Conservation (phyloP, 768 basidiomycete species). For the Trichaptum fuscoviolaceum region DNA sequence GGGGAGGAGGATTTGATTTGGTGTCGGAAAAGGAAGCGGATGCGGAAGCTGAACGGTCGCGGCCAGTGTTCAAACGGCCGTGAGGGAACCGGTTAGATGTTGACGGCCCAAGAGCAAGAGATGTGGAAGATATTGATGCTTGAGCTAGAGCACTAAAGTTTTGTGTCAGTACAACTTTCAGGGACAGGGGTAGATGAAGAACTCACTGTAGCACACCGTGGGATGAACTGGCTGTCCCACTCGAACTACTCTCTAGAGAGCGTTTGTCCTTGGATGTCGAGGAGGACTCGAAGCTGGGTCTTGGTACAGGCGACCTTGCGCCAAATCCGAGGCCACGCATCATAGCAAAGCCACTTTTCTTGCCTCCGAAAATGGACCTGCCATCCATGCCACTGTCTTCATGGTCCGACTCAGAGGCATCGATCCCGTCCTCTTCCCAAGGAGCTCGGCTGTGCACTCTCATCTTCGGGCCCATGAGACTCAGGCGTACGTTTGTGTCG, state of each 20-base stretch:
- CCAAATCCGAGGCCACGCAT: slow-evolving; percentile 43
- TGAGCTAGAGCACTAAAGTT: slow-evolving; percentile 49
- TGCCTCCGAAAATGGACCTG: slow-evolving; percentile 23
- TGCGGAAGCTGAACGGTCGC: slow-evolving; percentile 22
- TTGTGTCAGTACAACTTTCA: slow-evolving; percentile 8
- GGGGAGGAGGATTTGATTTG: slow-evolving; percentile 23
- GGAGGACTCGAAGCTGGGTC: slow-evolving; percentile 65
- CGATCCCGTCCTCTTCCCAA: slow-evolving; percentile 64
- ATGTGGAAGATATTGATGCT: slow-evolving; percentile 53
- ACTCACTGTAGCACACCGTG: slow-evolving; percentile 59
- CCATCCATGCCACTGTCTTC: slow-evolving; percentile 29
- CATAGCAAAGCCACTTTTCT: slow-evolving; percentile 30
- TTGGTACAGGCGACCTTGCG: slow-evolving; percentile 35
- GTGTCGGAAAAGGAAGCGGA: slow-evolving; percentile 24
- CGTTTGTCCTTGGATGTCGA: slow-evolving; percentile 47
- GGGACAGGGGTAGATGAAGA: slow-evolving; percentile 7
- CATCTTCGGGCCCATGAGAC: slow-evolving; percentile 78
- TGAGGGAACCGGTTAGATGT: slow-evolving; percentile 31
- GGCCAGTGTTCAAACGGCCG: slow-evolving; percentile 31
- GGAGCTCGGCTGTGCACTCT: slow-evolving; percentile 77
- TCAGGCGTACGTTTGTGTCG: slow-evolving; percentile 49
- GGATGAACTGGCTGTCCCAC: slow-evolving; percentile 39
- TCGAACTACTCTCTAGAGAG: slow-evolving; percentile 55
- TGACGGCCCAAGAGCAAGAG: slow-evolving; percentile 34
- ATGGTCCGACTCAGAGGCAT: slow-evolving; percentile 43